Evolutionary conservation across 2,329 filamentous ascomycete genomes (phyloP).

Genomic region (Neocatenulostroma microsporum): DNA sequence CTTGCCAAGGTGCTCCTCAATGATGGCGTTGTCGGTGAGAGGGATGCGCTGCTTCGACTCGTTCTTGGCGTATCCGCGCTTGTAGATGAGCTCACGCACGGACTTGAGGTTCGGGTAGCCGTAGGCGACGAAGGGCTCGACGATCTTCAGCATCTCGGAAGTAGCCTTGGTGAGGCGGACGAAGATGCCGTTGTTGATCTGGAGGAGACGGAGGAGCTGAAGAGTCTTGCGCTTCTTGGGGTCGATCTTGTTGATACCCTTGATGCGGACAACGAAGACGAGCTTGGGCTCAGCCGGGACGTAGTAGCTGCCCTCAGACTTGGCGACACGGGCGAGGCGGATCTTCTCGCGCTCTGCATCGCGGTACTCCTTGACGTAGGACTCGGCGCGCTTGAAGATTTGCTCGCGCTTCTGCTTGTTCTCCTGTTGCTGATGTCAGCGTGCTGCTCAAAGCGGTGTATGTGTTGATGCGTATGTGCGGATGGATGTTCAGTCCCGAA

Average conservation of each 20-base stretch:
- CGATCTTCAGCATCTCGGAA: constrained; percentile 91
- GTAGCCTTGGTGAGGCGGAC: constrained; percentile 97
- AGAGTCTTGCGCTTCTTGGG: constrained; percentile 99
- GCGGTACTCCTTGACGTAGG: constrained; percentile 99
- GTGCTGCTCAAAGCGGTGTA: constrained; percentile 7
- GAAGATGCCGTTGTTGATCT: constrained; percentile 99
- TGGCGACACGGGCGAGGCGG: constrained; percentile 79
- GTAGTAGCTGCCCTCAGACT: constrained; percentile 88
- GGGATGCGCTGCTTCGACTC: constrained; percentile 88
- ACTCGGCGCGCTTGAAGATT: constrained; percentile 99
- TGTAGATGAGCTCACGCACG: constrained; percentile 98
- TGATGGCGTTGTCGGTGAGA: constrained; percentile 94
- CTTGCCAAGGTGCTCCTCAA: constrained; percentile 94
- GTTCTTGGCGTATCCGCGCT: constrained; percentile 98
- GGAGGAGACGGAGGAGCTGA: constrained; percentile 96
- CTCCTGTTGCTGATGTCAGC: constrained; percentile 54
- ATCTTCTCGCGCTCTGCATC: constrained; percentile 98
- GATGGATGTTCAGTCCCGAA: constrained; percentile 84
- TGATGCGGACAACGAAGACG: constrained; percentile 98
- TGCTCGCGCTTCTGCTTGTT: constrained; percentile 97
- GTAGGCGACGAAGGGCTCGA: constrained; percentile 98
- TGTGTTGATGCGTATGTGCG: constrained; percentile 33
- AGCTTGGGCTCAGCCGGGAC: constrained; percentile 92
- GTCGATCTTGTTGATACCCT: constrained; percentile 99
- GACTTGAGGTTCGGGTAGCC: constrained; percentile 99